phyloP scores from a whole-genome alignment of 495 filamentous ascomycete genomes.

The Acidomyces sp. region DNA sequence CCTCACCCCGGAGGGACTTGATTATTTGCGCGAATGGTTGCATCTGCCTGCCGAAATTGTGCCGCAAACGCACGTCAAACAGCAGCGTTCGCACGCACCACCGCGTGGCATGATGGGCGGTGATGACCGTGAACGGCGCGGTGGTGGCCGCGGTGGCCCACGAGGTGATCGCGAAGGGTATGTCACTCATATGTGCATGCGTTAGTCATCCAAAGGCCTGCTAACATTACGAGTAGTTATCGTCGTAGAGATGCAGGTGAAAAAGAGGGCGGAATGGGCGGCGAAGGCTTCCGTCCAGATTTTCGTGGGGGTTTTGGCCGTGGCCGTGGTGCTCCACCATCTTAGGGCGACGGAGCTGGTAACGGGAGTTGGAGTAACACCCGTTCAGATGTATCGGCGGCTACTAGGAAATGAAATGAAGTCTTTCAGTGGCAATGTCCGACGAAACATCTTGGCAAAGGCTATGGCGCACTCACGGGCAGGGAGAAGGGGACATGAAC shows the following conservation, averaged over 20 bases:
- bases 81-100: slow-evolving; percentile 95
- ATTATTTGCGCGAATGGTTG: slow-evolving; percentile 99
- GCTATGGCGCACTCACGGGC: not conserved
- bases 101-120: slow-evolving; percentile 97
- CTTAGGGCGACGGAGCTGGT: slow-evolving; percentile 7
- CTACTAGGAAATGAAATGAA: not conserved
- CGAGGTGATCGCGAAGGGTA: slow-evolving; percentile 34
- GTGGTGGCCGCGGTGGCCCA: slow-evolving; percentile 50
- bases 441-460: not conserved
- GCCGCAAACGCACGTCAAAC: slow-evolving; percentile 98
- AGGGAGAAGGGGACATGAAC: not conserved
- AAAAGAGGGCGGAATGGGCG: slow-evolving; percentile 92
- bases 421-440: not conserved
- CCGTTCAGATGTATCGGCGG: not conserved
- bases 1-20: slow-evolving; percentile 96
- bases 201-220: not conserved
- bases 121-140: slow-evolving; percentile 38
- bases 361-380: slow-evolving; percentile 4
- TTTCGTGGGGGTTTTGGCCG: slow-evolving; percentile 45
- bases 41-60: slow-evolving; percentile 99
- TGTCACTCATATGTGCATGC: not conserved
- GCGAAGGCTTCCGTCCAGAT: slow-evolving; percentile 74
- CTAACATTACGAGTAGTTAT: not conserved
- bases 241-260: slow-evolving; percentile 38
- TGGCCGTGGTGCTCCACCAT: slow-evolving; percentile 48